phyloP scores from a whole-genome alignment of 441 rosid species.

The Capsella rubella region DNA sequence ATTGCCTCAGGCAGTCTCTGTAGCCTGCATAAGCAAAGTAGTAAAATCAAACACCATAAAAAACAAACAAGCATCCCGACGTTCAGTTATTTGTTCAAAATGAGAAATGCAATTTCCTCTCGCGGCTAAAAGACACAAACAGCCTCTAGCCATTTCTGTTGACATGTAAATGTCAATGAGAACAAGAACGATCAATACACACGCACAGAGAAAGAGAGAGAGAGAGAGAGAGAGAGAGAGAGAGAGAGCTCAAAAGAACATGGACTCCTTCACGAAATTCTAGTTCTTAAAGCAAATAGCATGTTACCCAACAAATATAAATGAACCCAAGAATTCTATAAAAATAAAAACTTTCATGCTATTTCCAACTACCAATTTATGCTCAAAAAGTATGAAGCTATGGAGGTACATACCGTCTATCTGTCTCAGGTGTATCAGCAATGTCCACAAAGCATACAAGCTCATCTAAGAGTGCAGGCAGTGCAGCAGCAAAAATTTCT shows the following conservation, averaged over 20 bases:
- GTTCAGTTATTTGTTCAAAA: conserved; percentile 16
- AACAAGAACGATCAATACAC: conserved; percentile 12
- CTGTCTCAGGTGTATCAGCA: conserved; percentile 75
- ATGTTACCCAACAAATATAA: conserved; percentile 10
- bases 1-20: conserved; percentile 82
- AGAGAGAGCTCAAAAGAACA: conserved; percentile 22
- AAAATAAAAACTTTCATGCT: conserved; percentile 25
- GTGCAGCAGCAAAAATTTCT: conserved; percentile 96
- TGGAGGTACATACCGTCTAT: conserved; percentile 64
- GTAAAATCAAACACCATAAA: conserved; percentile 32
- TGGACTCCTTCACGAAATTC: conserved; percentile 21
- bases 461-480: conserved; percentile 97
- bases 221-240: conserved; percentile 14
- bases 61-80: conserved; percentile 28
- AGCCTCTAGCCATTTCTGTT: conserved; percentile 26
- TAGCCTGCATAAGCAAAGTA: conserved; percentile 61
- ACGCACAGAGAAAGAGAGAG: background rate
- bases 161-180: conserved; percentile 26
- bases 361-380: conserved; percentile 38
- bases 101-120: conserved; percentile 26
- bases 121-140: conserved; percentile 11
- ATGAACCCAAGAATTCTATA: conserved; percentile 16
- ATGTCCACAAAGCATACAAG: conserved; percentile 93
- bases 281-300: conserved; percentile 28
- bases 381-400: conserved; percentile 24